Conservation (phyloP, 2,329 filamentous ascomycete genomes). For the Hymenoscyphus fructigenus region DNA sequence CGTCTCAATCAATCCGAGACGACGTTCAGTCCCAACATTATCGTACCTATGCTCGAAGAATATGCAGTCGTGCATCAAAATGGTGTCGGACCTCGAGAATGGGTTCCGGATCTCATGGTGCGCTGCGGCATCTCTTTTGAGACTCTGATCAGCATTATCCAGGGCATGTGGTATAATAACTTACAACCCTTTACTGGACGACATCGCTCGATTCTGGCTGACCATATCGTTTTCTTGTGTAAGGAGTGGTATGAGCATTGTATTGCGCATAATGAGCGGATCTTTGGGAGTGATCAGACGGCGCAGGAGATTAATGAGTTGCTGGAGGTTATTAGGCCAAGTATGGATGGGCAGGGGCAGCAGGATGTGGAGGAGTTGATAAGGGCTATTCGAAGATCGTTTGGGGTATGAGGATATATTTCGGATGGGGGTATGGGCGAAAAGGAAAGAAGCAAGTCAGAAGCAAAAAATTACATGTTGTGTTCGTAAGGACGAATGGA, state of each 20-base stretch:
- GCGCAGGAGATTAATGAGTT: conserved; percentile 48
- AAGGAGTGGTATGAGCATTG: conserved; percentile 60
- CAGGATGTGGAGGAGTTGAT: conserved; percentile 43
- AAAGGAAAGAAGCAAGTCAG: neutral
- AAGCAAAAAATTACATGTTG: neutral
- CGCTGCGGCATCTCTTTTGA: conserved; percentile 62
- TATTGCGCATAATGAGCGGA: conserved; percentile 49
- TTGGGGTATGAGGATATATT: conserved; percentile 34
- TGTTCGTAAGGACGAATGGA: too few species aligned
- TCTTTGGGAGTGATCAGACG: conserved; percentile 61
- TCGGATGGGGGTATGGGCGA: neutral
- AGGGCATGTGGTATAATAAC: conserved; percentile 66
- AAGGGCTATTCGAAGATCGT: conserved; percentile 41
- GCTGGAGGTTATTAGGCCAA: conserved; percentile 45
- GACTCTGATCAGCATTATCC: conserved; percentile 59
- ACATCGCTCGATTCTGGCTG: conserved; percentile 55
- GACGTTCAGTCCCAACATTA: conserved; percentile 61
- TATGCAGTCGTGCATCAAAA: conserved; percentile 61
- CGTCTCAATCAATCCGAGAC: conserved; percentile 64
- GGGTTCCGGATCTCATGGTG: conserved; percentile 60
- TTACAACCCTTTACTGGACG: conserved; percentile 62
- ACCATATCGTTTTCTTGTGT: conserved; percentile 61
- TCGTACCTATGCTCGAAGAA: conserved; percentile 62
- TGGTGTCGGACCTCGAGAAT: conserved; percentile 47
- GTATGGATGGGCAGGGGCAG: conserved; percentile 40